phyloP scores from a whole-genome alignment of 75 land plant genomes.

The Chamaecyparis obtusa region DNA sequence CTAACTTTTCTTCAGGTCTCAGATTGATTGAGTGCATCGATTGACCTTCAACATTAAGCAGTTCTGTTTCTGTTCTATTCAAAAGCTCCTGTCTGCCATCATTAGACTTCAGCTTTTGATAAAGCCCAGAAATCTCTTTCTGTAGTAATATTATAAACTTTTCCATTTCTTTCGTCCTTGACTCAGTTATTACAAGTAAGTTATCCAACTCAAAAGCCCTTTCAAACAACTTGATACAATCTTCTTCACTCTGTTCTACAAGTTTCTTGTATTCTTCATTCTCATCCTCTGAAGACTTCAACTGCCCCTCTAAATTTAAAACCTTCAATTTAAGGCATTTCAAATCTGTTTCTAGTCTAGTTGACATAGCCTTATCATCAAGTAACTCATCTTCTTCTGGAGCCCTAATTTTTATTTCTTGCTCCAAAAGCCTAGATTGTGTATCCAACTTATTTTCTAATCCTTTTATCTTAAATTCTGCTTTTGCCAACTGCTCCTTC shows the following conservation, averaged over 20 bases:
- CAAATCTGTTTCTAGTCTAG: constrained; percentile 26
- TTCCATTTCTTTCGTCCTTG: constrained; percentile 49
- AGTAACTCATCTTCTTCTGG: constrained; percentile 43
- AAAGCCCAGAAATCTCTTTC: constrained; percentile 39
- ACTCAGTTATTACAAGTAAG: constrained; percentile 30
- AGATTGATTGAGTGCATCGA: constrained; percentile 29
- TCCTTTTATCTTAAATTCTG: constrained; percentile 8
- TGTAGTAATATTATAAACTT: constrained; percentile 40
- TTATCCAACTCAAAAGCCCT: constrained; percentile 44
- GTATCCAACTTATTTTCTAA: constrained; percentile 12
- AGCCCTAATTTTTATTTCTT: constrained; percentile 34
- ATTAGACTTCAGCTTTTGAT: constrained; percentile 38
- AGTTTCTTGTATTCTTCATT: constrained; percentile 10
- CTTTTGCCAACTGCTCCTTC: constrained; percentile 21
- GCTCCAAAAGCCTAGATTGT: constrained; percentile 32
- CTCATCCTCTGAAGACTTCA: constrained; percentile 2
- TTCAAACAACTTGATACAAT: constrained; percentile 17
- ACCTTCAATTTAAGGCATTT: constrained; percentile 38
- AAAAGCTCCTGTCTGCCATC: constrained; percentile 35
- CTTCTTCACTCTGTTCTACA: constrained; percentile 15
- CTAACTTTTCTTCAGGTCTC: constrained; percentile 31
- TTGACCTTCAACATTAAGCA: constrained; percentile 22
- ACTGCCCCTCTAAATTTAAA: constrained; percentile 34
- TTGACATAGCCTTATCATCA: constrained; percentile 36
- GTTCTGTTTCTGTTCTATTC: constrained; percentile 17